Evolutionary conservation across 2,329 filamentous ascomycete species (phyloP), one percentile per base, ranked within the genome.

Genomic region (Alternaria hordeiaustralica): DNA sequence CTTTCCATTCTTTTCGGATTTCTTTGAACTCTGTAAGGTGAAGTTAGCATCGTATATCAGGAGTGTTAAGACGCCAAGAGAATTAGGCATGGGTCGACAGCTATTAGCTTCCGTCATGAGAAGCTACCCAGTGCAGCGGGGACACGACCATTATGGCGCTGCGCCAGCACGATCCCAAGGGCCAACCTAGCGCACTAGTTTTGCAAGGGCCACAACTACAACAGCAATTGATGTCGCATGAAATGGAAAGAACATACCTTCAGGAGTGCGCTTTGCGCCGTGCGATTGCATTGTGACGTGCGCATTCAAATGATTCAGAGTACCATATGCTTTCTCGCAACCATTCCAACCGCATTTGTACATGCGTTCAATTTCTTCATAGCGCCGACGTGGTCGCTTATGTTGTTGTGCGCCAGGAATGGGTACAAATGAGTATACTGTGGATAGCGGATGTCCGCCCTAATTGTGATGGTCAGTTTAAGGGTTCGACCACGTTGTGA

Each of bases 241-340:
- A 18, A 65, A 67, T 51, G 57, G 43, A 58, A 77, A 66, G 64
- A 30, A 80, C 91, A 81, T 90, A 97, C 96, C 95, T 92, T 99
- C 96, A 45, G 96, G 96, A 63, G 95, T 97, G 70, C 96, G 89
- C 84, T 99, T 99, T 71, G 89, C 86, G 11, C 96, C 96, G 75
- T 99, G 96, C 65, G 93, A 96, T 81, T 99, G 96, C 96, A 98
- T 98, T 13, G 96, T 98, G 53, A 99, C 96, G 77, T 99, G 96
- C 43, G 96, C 96, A 78, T 99, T 99, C 72, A 99, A 81, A 79
- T 99, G 96, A 81, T 99, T 99, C 66, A 99, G 83, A 51, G 96
- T 99, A 64, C 96, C 96, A 73, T 99, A 99, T 3, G 96, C 96
- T 83, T 99, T 99, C 82, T 99, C 96, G 78, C 96, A 99, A 9